These are phyloP conservation scores for Thalassiosira hispida DNA, from an alignment of 352 stramenopile genomes.

Conservation along the genomic window DNA sequence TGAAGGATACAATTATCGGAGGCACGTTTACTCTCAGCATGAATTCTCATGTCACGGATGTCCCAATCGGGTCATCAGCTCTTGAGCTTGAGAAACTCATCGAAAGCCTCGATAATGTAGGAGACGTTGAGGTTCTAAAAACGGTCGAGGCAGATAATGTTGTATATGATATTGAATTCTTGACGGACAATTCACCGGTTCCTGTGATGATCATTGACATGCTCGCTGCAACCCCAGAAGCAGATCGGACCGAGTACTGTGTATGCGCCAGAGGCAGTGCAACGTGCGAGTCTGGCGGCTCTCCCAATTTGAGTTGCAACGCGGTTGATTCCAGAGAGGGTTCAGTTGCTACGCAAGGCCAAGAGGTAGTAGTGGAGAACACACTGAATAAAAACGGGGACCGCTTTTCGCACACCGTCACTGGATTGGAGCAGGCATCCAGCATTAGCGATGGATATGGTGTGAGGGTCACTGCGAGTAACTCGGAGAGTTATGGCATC, in stretches of 20 bases:
- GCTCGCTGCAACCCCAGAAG: conserved; percentile 26
- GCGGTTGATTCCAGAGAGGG: conserved; percentile 86
- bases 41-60: conserved; percentile 78
- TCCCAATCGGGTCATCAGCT: conserved; percentile 83
- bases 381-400: conserved; percentile 41
- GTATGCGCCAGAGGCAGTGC: conserved; percentile 42
- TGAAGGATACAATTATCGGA: conserved; percentile 89
- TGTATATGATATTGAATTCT: conserved; percentile 59
- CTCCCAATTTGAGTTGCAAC: conserved; percentile 73
- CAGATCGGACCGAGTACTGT: conserved; percentile 43
- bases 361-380: conserved; percentile 39
- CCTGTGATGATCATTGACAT: conserved; percentile 42
- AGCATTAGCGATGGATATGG: conserved; percentile 72
- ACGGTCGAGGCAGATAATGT: conserved; percentile 18
- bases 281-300: conserved; percentile 36
- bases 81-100: conserved; percentile 85
- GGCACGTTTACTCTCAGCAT: conserved; percentile 69
- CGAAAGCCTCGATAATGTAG: conserved; percentile 90
- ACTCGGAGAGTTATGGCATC: conserved; percentile 66
- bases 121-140: conserved; percentile 46
- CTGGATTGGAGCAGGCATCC: conserved; percentile 65
- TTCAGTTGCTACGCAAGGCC: conserved; percentile 30
- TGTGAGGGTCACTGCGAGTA: conserved; percentile 78
- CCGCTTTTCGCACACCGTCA: conserved; percentile 63
- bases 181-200: conserved; percentile 49